phyloP scores from a whole-genome alignment of 768 basidiomycete genomes.

The Trametes sanguinea region DNA sequence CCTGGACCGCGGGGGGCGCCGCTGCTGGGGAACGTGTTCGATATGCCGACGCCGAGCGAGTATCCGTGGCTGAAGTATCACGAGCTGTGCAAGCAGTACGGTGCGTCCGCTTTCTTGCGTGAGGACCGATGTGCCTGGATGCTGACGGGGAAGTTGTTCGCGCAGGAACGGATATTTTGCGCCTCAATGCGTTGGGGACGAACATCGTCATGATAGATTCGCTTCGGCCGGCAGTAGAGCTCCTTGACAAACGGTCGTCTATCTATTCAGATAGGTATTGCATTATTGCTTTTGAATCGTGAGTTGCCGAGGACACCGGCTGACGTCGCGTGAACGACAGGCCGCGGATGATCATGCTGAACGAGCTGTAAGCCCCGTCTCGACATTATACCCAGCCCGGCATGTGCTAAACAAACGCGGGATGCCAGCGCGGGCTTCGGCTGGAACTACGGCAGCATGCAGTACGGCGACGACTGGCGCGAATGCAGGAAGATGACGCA shows the following conservation, averaged over 20 bases:
- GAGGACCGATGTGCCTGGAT: not conserved
- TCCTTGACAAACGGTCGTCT: conserved; percentile 31
- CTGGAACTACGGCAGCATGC: conserved; percentile 18
- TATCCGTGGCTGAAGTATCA: too few species aligned
- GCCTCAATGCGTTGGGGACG: conserved; percentile 21
- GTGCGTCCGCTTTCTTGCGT: conserved; percentile 3
- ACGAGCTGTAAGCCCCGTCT: conserved; percentile 13
- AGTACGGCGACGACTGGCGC: conserved; percentile 16
- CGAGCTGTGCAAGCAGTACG: conserved; percentile 24
- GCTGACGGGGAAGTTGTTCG: not conserved
- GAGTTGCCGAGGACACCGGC: too few species aligned
- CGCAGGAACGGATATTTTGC: conserved; percentile 22
- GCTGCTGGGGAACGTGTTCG: too few species aligned
- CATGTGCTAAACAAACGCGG: not conserved
- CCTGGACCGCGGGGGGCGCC: too few species aligned
- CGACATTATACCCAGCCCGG: too few species aligned
- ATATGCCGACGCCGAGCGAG: too few species aligned
- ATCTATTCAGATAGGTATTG: conserved; percentile 32
- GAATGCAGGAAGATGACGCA: conserved; percentile 16
- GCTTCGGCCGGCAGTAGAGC: conserved; percentile 24
- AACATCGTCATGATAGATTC: conserved; percentile 29
- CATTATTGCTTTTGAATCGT: too few species aligned
- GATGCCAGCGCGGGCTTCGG: conserved; percentile 8
- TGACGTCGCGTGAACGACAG: not conserved
- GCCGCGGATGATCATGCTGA: conserved; percentile 19